A percentile compares a stretch with the other conserved stretches of the same genome.
Conservation (phyloP, 1,284 basidiomycete genomes). For the Malassezia vespertilionis region DNA sequence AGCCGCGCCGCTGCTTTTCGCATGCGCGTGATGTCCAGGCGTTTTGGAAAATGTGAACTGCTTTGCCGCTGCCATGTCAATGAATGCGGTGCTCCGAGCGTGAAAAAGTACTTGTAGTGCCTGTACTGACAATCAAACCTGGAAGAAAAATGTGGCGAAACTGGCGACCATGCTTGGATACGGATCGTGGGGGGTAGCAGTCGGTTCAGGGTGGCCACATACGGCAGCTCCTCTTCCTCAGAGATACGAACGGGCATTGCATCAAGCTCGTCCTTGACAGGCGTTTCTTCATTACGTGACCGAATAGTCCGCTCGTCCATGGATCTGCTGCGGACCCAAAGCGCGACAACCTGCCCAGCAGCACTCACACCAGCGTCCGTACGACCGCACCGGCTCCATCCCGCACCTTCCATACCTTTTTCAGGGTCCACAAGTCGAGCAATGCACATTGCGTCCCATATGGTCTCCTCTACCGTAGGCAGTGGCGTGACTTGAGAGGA, state of each 20-base stretch:
- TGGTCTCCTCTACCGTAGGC: slow-evolving; percentile 78
- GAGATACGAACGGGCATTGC: neutral
- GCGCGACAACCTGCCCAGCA: slow-evolving; percentile 81
- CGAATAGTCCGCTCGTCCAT: slow-evolving; percentile 28
- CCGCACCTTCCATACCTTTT: slow-evolving; percentile 54
- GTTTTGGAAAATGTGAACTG: slow-evolving; percentile 8
- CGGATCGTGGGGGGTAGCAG: slow-evolving; percentile 80
- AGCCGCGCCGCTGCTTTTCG: slow-evolving; percentile 61
- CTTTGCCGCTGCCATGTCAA: slow-evolving; percentile 17
- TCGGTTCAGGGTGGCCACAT: slow-evolving; percentile 72
- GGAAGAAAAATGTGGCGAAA: slow-evolving; percentile 68
- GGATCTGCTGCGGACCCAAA: slow-evolving; percentile 55
- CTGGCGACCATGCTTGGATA: slow-evolving; percentile 88
- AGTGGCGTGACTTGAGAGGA: slow-evolving; percentile 52
- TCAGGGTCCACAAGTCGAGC: slow-evolving; percentile 32
- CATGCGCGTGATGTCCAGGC: slow-evolving; percentile 55
- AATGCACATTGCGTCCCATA: slow-evolving; percentile 60
- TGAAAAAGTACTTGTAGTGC: slow-evolving; percentile 94
- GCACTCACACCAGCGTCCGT: slow-evolving; percentile 92
- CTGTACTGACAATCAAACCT: slow-evolving; percentile 75
- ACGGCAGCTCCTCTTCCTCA: slow-evolving; percentile 57
- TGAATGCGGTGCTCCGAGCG: slow-evolving; percentile 24
- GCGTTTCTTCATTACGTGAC: neutral
- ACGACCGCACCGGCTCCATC: slow-evolving; percentile 79
- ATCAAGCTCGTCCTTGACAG: neutral